Conservation (phyloP, 805 yeast genomes). For the Sungouiozyma ichnusensis region DNA sequence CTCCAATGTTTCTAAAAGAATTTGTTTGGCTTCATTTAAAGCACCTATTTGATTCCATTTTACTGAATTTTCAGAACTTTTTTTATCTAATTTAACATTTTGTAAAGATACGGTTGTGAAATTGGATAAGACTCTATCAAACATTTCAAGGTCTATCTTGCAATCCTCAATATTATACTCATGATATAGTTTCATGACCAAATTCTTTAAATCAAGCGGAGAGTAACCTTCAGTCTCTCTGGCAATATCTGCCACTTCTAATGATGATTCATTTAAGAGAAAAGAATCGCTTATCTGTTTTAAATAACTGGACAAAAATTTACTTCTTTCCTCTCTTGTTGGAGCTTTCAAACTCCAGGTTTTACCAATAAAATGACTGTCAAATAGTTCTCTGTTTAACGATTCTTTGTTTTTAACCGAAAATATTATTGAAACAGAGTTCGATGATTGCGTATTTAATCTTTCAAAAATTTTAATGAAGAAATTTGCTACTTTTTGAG, state of each 20-base stretch:
- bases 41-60: slow-evolving; percentile 92
- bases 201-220: slow-evolving; percentile 66
- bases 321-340: slow-evolving; percentile 46
- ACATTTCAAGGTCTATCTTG: slow-evolving; percentile 8
- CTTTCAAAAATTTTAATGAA: slow-evolving; percentile 39
- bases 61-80: slow-evolving; percentile 23
- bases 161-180: slow-evolving; percentile 22
- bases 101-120: slow-evolving; percentile 74
- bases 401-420: slow-evolving; percentile 56
- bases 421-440: slow-evolving; percentile 48
- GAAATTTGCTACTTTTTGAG: slow-evolving; percentile 56
- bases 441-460: slow-evolving; percentile 22
- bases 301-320: slow-evolving; percentile 37
- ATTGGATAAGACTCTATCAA: slow-evolving; percentile 49
- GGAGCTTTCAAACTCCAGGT: slow-evolving; percentile 57
- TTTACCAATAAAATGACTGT: slow-evolving; percentile 63
- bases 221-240: slow-evolving; percentile 81
- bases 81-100: slow-evolving; percentile 78
- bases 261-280: slow-evolving; percentile 3
- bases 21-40: slow-evolving; percentile 57
- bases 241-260: slow-evolving; percentile 43
- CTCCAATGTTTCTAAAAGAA: slow-evolving; percentile 78
- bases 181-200: slow-evolving; percentile 61
- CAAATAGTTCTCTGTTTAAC: slow-evolving; percentile 48
- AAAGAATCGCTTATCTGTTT: slow-evolving; percentile 12